phyloP scores from a whole-genome alignment of 768 basidiomycete genomes.

The Leccinum disarticulatum region DNA sequence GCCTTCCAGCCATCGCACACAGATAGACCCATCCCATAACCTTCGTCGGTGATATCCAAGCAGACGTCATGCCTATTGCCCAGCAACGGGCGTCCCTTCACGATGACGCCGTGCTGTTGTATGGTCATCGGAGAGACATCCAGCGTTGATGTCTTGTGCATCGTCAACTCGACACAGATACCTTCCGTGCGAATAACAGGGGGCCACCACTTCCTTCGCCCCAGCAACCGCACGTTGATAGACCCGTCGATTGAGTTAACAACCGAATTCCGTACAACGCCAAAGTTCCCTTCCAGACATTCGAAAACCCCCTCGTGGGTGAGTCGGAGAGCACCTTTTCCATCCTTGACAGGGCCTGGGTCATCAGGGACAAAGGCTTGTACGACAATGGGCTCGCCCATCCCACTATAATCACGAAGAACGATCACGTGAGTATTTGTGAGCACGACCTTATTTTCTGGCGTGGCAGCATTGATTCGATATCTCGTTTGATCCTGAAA shows the following conservation, averaged over 20 bases:
- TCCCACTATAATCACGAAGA: not conserved
- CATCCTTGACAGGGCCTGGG: not conserved
- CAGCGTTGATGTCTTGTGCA: not conserved
- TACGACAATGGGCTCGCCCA: not conserved
- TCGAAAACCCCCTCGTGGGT: not conserved
- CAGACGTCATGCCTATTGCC: not conserved
- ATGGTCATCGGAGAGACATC: not conserved
- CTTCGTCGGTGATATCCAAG: not conserved
- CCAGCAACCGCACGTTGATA: not conserved
- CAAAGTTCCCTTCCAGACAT: not conserved
- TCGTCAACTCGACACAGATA: not conserved
- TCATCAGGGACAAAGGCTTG: not conserved
- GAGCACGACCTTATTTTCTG: not conserved
- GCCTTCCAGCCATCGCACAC: not conserved
- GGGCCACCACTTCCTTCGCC: not conserved
- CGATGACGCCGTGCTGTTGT: not conserved
- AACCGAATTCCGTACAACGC: not conserved
- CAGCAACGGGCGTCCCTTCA: not conserved
- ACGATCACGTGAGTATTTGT: not conserved
- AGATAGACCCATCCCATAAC: not conserved
- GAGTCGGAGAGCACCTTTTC: not conserved
- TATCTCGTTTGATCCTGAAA: not conserved
- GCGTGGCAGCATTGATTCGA: not conserved
- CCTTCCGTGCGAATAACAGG: not conserved
- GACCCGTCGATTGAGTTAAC: not conserved